Evolutionary conservation across 495 filamentous ascomycete species (phyloP).

Genomic region (Clavariopsis aquatica): DNA sequence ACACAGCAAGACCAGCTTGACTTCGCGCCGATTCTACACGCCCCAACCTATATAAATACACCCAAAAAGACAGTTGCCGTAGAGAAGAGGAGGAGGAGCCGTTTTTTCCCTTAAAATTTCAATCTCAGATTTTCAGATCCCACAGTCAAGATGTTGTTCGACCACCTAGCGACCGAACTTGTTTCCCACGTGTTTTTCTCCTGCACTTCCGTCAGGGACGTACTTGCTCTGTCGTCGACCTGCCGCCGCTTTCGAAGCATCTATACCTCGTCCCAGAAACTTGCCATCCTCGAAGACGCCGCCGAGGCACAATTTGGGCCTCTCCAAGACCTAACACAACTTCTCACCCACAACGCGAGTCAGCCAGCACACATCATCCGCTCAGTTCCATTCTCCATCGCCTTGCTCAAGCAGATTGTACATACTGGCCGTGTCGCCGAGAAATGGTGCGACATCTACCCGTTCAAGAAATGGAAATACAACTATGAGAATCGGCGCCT

Average conservation of each 20-base stretch:
- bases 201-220: constrained; percentile 54
- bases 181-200: constrained; percentile 62
- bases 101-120: constrained; percentile 7
- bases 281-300: constrained; percentile 55
- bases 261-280: constrained; percentile 54
- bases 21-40: constrained; percentile 25
- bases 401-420: constrained; percentile 60
- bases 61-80: constrained; percentile 33
- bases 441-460: constrained; percentile 68
- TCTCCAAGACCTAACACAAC: constrained; percentile 59
- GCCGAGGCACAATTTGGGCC: constrained; percentile 64
- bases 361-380: constrained; percentile 58
- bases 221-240: constrained; percentile 57
- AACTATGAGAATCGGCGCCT: constrained; percentile 64
- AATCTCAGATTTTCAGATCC: neutral
- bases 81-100: constrained; percentile 22
- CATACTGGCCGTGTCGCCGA: constrained; percentile 59
- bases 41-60: neutral
- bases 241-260: constrained; percentile 58
- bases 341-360: constrained; percentile 59
- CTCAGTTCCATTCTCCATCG: constrained; percentile 52
- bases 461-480: constrained; percentile 65
- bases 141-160: constrained; percentile 49
- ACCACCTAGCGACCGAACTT: constrained; percentile 62
- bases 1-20: constrained; percentile 34